Base-by-base conservation (phyloP, 2,329 filamentous ascomycete genomes). In the Pseudodiploospora longispora region DNA sequence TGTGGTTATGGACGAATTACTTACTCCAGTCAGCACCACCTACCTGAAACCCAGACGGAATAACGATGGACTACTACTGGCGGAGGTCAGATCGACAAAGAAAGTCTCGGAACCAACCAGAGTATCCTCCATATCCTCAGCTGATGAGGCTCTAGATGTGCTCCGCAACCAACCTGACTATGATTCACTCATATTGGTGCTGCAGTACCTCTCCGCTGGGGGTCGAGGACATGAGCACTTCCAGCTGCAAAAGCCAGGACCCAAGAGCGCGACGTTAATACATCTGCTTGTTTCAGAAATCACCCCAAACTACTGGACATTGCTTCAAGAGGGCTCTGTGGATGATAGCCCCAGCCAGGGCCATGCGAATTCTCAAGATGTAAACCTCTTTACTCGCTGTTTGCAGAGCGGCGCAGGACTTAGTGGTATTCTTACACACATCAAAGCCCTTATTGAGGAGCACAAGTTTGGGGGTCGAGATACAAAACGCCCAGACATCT, bases 251-350 rank as follows among this genome's bases (percentile, higher is more conserved):
- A 42, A 47, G 3, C 82, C 87, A 4, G 76, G 76, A 30, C 82
- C 90, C 1, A 67, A 79, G 48, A 78, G 81, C 45, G 81, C 87
- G 19, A 85, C 89, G 54, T 78, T 96, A 30, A 71, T 91, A 42
- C 82, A 89, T 57, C 68, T 78, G 3, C 67, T 98, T 32, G 80
- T 94, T 47, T 82, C 76, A 10, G 78, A 82, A 30, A 89, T 85
- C 28, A 69, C 88, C 6, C 85, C 87, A 2, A 86, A 90, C 58
- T 95, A 91, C 63, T 97, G 93, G 91, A 59, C 71, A 3, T 56
- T 79, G 6, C 58, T 91, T 10, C 65, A 70, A 33, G 73, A 76
- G 46, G 67, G 65, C n/a, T 60, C 59, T 29, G 47, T 53, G 3
- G 32, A 50, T 27, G 46, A 47, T 8, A 47, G 42, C 33, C 32